phyloP scores from a whole-genome alignment of 108 stramenopile genomes.

The Nitzschia sp. region DNA sequence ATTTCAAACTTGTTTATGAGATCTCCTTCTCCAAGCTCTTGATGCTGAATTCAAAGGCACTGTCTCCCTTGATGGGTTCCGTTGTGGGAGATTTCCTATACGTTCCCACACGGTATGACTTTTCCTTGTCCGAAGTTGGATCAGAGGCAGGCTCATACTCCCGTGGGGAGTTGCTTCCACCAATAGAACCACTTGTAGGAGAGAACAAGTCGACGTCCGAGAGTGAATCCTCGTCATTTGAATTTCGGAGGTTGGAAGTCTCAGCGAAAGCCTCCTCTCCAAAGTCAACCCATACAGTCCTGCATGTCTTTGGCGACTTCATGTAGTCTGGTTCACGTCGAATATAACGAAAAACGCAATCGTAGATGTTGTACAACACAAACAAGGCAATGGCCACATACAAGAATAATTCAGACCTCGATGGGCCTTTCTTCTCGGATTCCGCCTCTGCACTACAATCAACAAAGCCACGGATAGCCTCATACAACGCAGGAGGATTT shows the following conservation, averaged over 20 bases:
- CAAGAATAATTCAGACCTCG: no score
- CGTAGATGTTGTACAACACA: neutral
- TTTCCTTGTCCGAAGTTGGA: no score
- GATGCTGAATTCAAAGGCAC: slow-evolving; percentile 9
- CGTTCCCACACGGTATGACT: slow-evolving; percentile 6
- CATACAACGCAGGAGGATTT: neutral
- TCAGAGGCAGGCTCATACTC: no score
- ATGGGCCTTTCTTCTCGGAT: neutral
- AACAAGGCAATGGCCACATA: neutral
- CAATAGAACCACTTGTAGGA: neutral
- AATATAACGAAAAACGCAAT: neutral
- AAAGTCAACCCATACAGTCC: slow-evolving; percentile 13
- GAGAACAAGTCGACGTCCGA: slow-evolving; percentile 15
- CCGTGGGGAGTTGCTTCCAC: no score
- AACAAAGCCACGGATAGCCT: slow-evolving; percentile 2
- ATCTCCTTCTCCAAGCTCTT: slow-evolving; percentile 4
- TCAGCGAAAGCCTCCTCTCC: neutral
- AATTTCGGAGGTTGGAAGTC: neutral
- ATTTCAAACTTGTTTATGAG: neutral
- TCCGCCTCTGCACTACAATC: neutral
- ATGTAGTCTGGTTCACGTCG: slow-evolving; percentile 4
- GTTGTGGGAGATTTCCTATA: neutral
- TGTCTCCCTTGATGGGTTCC: neutral
- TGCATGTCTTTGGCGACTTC: slow-evolving; percentile 4
- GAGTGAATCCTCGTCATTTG: neutral